Evolutionary conservation across 768 basidiomycete species (phyloP).

Genomic region (Lactarius hatsudake): DNA sequence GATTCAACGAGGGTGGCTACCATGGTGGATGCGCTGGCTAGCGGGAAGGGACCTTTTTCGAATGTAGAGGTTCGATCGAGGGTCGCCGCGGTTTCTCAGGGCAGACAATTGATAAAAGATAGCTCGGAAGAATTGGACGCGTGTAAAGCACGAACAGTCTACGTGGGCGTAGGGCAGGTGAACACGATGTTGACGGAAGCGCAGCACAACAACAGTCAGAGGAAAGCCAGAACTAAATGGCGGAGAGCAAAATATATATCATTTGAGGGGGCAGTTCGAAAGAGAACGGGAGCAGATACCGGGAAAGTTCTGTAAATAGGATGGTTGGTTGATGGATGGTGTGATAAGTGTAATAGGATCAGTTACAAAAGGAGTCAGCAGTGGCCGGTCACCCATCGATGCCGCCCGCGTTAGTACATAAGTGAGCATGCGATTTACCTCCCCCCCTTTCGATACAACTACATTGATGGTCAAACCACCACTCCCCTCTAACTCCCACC

Average conservation of each 20-base stretch:
- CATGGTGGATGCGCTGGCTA: conserved; percentile 37
- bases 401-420: conserved; percentile 15
- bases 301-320: neutral
- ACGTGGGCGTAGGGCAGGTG: conserved; percentile 33
- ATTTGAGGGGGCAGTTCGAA: conserved; percentile 31
- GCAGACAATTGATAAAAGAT: conserved; percentile 46
- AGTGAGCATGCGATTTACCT: conserved; percentile 15
- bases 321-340: conserved; percentile 6
- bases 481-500: conserved; percentile 27
- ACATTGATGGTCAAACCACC: conserved; percentile 28
- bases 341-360: conserved; percentile 15
- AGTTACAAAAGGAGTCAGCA: conserved; percentile 24
- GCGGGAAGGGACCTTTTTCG: conserved; percentile 47
- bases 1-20: conserved; percentile 28
- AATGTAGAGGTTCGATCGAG: conserved; percentile 44
- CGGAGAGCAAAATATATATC: conserved; percentile 36
- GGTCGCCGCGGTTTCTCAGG: conserved; percentile 39
- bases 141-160: conserved; percentile 62
- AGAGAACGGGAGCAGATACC: neutral
- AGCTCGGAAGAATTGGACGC: conserved; percentile 48
- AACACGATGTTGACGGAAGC: conserved; percentile 21
- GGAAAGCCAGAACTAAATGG: conserved; percentile 37
- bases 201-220: conserved; percentile 9
- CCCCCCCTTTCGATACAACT: conserved; percentile 27
- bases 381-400: conserved; percentile 26